Evolutionary conservation across 176 grass and related monocot species (phyloP).

Genomic region (Saccharum officinarum): DNA sequence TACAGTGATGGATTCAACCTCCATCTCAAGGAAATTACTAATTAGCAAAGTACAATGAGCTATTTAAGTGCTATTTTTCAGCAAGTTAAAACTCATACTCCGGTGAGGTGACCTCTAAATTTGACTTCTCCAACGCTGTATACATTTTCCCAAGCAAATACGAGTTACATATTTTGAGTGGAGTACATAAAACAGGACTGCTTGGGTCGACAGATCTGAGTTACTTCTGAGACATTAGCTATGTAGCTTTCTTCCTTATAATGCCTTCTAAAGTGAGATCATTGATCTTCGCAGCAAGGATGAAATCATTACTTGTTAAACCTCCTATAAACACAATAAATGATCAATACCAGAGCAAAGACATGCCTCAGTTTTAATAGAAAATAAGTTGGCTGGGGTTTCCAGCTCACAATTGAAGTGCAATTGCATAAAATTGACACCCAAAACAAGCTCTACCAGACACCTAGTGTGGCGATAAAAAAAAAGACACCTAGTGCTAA

Average conservation of each 20-base stretch:
- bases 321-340: conserved; percentile 57
- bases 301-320: conserved; percentile 84
- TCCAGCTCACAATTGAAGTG: not conserved
- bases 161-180: not conserved
- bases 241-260: conserved; percentile 52
- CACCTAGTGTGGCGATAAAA: not conserved
- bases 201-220: conserved; percentile 5
- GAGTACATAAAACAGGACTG: not conserved
- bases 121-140: not conserved
- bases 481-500: not conserved
- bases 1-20: not conserved
- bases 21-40: not conserved
- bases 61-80: not conserved
- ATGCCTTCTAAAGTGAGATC: conserved; percentile 55
- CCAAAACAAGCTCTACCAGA: not conserved
- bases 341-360: not conserved
- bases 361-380: not conserved
- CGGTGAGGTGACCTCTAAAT: not conserved
- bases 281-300: conserved; percentile 90
- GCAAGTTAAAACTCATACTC: not conserved
- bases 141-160: conserved; percentile 17
- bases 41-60: not conserved
- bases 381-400: not conserved
- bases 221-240: conserved; percentile 25
- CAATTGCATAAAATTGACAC: not conserved